Evolutionary conservation across 805 yeast genomes (phyloP).

Genomic region (Gaillardinia entomophila): DNA sequence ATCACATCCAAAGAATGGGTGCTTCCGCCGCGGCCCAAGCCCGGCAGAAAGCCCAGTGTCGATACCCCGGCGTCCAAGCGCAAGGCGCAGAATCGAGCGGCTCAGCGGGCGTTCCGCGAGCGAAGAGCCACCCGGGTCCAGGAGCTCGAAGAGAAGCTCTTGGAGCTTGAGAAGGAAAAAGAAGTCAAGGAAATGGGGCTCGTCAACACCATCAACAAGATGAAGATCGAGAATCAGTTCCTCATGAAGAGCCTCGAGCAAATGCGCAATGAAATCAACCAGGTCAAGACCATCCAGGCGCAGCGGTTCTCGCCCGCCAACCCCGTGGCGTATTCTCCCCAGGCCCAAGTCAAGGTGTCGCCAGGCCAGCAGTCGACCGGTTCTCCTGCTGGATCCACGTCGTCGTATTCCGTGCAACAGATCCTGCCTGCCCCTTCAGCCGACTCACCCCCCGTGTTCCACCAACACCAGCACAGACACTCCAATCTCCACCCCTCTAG

Average conservation of each 20-base stretch:
- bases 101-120: slow-evolving; percentile 87
- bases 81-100: slow-evolving; percentile 91
- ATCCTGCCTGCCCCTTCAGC: slow-evolving; percentile 52
- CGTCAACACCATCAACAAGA: slow-evolving; percentile 45
- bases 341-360: slow-evolving; percentile 6
- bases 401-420: slow-evolving; percentile 36
- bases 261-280: slow-evolving; percentile 26
- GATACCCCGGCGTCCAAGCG: slow-evolving; percentile 83
- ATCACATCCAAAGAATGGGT: slow-evolving; percentile 57
- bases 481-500: slow-evolving; percentile 2
- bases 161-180: slow-evolving; percentile 62
- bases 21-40: slow-evolving; percentile 57
- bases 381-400: slow-evolving; percentile 21
- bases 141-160: slow-evolving; percentile 66
- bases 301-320: background rate
- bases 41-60: slow-evolving; percentile 55
- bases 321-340: background rate
- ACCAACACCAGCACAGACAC: slow-evolving; percentile 1
- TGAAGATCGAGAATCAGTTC: slow-evolving; percentile 40
- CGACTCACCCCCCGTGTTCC: slow-evolving; percentile 35
- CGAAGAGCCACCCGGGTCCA: slow-evolving; percentile 77
- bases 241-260: slow-evolving; percentile 39
- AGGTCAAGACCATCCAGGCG: slow-evolving; percentile 9
- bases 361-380: slow-evolving; percentile 9
- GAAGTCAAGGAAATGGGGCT: slow-evolving; percentile 53